phyloP scores from a whole-genome alignment of 257 asterid genomes.

The Scutellaria barbata region DNA sequence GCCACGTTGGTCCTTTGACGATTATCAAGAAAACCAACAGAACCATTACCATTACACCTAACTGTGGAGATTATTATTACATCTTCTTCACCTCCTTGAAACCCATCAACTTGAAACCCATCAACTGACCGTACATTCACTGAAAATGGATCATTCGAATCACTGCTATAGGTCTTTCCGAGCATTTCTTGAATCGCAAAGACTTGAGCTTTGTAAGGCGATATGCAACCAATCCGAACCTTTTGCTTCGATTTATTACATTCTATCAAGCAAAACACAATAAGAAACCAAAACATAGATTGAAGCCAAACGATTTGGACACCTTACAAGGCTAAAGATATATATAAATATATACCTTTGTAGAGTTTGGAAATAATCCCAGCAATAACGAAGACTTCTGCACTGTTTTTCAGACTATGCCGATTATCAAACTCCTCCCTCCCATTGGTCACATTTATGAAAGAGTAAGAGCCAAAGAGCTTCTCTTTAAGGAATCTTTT shows the following conservation, averaged over 20 bases:
- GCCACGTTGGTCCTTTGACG: constrained; percentile 67
- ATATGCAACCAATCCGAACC: constrained; percentile 70
- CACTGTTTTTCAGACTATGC: constrained; percentile 52
- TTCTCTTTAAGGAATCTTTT: constrained; percentile 47
- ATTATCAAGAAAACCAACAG: constrained; percentile 70
- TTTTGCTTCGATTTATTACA: constrained; percentile 43
- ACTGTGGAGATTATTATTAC: constrained; percentile 71
- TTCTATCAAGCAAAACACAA: constrained; percentile 40
- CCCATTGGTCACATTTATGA: constrained; percentile 60
- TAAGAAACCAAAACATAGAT: neutral
- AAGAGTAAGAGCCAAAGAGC: constrained; percentile 58
- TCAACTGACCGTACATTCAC: constrained; percentile 70
- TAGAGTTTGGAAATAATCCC: constrained; percentile 32
- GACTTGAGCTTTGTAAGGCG: constrained; percentile 79
- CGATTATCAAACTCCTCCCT: constrained; percentile 53
- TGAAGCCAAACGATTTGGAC: neutral
- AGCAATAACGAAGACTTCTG: constrained; percentile 57
- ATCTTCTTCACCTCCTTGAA: constrained; percentile 89
- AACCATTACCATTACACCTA: constrained; percentile 62
- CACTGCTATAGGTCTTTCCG: constrained; percentile 53
- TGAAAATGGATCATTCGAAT: constrained; percentile 52
- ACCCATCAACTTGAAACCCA: constrained; percentile 84
- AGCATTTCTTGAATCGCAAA: constrained; percentile 54
- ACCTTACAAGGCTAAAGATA: neutral
- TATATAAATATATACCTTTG: too few species aligned